Percentiles rank a stretch among this genome's conserved stretches.
These are phyloP conservation scores for Euphorbia corollata DNA, from an alignment of 441 rosid genomes.

Conservation along the genomic window DNA sequence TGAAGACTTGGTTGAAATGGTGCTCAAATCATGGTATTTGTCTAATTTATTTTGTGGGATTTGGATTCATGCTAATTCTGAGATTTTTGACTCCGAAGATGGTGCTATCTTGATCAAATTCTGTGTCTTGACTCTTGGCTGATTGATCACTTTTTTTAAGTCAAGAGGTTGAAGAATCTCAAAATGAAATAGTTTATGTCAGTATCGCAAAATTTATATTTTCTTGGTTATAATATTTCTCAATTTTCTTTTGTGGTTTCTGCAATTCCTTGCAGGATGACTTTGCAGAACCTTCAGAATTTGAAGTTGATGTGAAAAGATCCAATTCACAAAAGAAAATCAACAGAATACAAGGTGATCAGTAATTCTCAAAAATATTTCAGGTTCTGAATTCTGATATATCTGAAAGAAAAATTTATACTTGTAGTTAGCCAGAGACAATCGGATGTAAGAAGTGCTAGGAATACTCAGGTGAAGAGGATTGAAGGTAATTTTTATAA, in stretches of 20 bases:
- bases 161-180: neutral
- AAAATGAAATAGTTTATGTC: neutral
- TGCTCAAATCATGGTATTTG: neutral
- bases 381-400: neutral
- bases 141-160: neutral
- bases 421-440: slow-evolving; percentile 39
- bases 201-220: neutral
- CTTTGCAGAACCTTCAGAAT: slow-evolving; percentile 63
- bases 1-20: neutral
- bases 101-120: neutral
- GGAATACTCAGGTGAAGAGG: slow-evolving; percentile 26
- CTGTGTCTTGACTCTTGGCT: neutral
- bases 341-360: slow-evolving; percentile 40
- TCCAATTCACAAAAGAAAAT: slow-evolving; percentile 35
- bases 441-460: slow-evolving; percentile 25
- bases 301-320: slow-evolving; percentile 40
- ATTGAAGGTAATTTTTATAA: slow-evolving; percentile 15
- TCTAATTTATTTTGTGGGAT: neutral
- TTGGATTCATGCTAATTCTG: neutral
- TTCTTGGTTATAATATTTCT: slow-evolving; percentile 15
- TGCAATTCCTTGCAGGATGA: slow-evolving; percentile 49
- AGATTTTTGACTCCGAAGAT: neutral
- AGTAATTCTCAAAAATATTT: neutral
- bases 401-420: slow-evolving; percentile 21
- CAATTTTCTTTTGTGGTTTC: slow-evolving; percentile 6